Evolutionary conservation across 2,329 filamentous ascomycete genomes (phyloP).

Genomic region (Cucurbitaria berberidis): DNA sequence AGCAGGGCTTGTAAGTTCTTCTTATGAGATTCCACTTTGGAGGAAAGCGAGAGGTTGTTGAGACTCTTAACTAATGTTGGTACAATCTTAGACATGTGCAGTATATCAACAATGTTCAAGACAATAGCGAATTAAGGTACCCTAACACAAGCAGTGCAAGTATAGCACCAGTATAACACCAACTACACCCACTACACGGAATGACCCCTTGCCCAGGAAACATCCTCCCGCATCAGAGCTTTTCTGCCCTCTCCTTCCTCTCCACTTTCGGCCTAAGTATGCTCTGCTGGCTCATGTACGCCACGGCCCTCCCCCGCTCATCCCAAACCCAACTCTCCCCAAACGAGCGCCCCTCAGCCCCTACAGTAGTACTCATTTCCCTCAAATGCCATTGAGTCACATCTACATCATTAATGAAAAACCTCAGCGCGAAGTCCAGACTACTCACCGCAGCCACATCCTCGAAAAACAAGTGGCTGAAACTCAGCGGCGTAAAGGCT

Average conservation of each 20-base stretch:
- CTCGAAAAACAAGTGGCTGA: conserved; percentile 53
- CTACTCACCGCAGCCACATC: conserved; percentile 55
- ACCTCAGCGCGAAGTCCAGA: conserved; percentile 59
- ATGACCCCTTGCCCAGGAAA: too few relatives aligned
- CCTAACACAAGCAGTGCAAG: too few relatives aligned
- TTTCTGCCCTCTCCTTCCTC: conserved; percentile 16
- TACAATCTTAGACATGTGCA: too few relatives aligned
- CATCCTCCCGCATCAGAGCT: conserved; percentile 9
- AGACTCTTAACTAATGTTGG: too few relatives aligned
- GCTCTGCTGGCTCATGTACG: conserved; percentile 58
- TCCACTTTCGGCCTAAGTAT: conserved; percentile 37
- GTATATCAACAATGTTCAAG: too few relatives aligned
- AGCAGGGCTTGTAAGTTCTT: too few relatives aligned
- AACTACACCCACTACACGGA: too few relatives aligned
- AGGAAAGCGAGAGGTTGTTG: neutral
- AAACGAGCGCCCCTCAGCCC: conserved; percentile 53
- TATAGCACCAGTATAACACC: too few relatives aligned
- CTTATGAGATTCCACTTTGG: neutral
- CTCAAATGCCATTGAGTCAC: conserved; percentile 53
- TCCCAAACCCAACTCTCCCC: conserved; percentile 56
- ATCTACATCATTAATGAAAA: conserved; percentile 51
- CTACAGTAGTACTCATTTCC: conserved; percentile 51
- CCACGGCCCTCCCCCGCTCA: conserved; percentile 53
- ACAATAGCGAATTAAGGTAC: too few relatives aligned
- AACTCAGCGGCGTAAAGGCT: conserved; percentile 54